Evolutionary conservation across 2,329 filamentous ascomycete genomes (phyloP), one percentile per base, ranked within the genome.

Genomic region (Xenoacremonium recifei): DNA sequence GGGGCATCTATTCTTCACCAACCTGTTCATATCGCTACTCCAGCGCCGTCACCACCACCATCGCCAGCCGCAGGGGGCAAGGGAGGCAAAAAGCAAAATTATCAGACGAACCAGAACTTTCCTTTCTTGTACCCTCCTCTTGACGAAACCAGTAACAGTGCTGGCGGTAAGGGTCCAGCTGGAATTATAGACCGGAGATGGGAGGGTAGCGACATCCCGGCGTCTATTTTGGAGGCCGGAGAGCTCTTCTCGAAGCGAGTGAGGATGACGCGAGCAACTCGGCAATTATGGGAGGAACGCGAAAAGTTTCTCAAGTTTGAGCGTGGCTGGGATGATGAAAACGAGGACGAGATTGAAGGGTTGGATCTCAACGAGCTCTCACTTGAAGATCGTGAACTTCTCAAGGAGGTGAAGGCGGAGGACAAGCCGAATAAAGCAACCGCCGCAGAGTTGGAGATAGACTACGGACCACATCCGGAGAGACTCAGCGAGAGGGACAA

Each of bases 101-200:
- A 99, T 58, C 93, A 99, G 64, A 99, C 93, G 0, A 99, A 99
- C 60, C 93, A 99, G 57, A 93, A 96, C 61, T 97, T 99, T 51
- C 93, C 93, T 0, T 97, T 99, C 60, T 83, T 99, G 70, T 99
- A 99, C 55, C 93, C 93, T 2, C 93, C 93, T 2, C 72, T 96
- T 15, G 92, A 96, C 65, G 85, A 84, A 48, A 85, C 82, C 18
- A 96, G 90, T 66, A 96, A 95, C 60, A 87, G 85, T 54, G 84
- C 92, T 27, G 92, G 93, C 37, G 92, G 92, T 1, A 96, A 95
- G 61, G 91, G 91, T 11, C 80, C 78, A 16, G 87, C 90, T 5
- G 87, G 87, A 31, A 67, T 91, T 33, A 89, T 95, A 3, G 89
- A 89, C 12, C 81, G 88, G 29, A 87, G 80, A 60, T 96, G 91